phyloP scores from a whole-genome alignment of 768 basidiomycete species.

The Kwoniella newhampshirensis region DNA sequence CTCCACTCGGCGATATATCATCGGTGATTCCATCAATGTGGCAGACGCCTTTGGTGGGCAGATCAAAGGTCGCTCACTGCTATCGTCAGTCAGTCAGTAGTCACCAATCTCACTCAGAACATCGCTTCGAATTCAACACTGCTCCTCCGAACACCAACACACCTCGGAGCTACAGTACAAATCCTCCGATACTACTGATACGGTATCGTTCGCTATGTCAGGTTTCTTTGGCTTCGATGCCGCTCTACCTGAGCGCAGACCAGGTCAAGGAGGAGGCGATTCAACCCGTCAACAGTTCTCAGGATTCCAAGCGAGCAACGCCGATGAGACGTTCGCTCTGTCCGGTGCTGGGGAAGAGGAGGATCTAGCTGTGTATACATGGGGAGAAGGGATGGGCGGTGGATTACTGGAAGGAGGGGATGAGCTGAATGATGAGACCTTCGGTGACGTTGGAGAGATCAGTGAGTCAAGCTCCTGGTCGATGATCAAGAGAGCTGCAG shows the following conservation, averaged over 20 bases:
- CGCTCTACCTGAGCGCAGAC: constrained; percentile 41
- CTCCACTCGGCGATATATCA: constrained; percentile 6
- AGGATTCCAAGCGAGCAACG: constrained; percentile 23
- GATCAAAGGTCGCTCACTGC: neutral
- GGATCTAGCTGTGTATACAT: constrained; percentile 85
- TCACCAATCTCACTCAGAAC: neutral
- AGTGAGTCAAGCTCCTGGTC: constrained; percentile 60
- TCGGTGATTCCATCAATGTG: neutral
- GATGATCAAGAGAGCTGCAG: neutral
- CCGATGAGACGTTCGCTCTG: constrained; percentile 26
- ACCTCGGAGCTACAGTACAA: too few species aligned
- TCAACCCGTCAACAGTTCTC: constrained; percentile 11
- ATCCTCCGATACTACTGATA: too few species aligned
- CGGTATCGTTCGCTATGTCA: constrained; percentile 36
- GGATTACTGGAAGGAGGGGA: constrained; percentile 79
- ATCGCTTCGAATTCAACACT: neutral
- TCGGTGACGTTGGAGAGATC: constrained; percentile 69
- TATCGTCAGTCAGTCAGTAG: neutral
- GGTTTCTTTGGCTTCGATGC: constrained; percentile 54
- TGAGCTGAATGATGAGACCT: constrained; percentile 95
- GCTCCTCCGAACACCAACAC: too few species aligned
- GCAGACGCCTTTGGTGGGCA: neutral
- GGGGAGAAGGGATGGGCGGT: constrained; percentile 81
- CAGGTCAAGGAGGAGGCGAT: constrained; percentile 3
- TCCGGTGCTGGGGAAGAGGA: constrained; percentile 58